A percentile compares a stretch with the other conserved stretches of the same genome.
Evolutionary conservation across 495 filamentous ascomycete species (phyloP).

Genomic region (Aspergillus nidulans): DNA sequence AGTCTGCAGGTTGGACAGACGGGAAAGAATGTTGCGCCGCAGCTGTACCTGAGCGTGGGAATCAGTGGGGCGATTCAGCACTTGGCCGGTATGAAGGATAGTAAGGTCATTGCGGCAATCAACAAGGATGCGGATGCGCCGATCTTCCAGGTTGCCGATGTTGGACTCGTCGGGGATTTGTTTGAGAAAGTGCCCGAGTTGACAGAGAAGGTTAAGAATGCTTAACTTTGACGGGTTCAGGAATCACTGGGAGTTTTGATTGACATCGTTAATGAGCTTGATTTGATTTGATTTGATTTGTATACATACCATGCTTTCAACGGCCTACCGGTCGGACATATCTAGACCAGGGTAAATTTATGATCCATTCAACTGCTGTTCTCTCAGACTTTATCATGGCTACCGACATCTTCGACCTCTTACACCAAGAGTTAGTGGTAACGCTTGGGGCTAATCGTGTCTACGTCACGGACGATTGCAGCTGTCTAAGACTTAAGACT

Average conservation of each 20-base stretch:
- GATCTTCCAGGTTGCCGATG: conserved; percentile 97
- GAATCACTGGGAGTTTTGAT: not conserved
- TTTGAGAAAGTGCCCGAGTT: conserved; percentile 94
- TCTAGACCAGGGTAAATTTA: no score
- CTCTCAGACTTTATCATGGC: no score
- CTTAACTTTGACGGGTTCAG: conserved; percentile 9
- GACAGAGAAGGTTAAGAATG: conserved; percentile 84
- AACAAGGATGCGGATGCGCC: conserved; percentile 97
- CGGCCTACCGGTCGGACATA: not conserved
- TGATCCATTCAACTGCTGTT: no score
- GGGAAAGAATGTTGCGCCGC: conserved; percentile 94
- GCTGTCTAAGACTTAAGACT: no score
- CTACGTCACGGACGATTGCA: no score
- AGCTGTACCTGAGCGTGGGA: conserved; percentile 91
- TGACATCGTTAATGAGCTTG: not conserved
- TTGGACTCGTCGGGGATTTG: conserved; percentile 89
- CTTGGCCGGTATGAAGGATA: conserved; percentile 99
- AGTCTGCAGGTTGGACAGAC: conserved; percentile 97
- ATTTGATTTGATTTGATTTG: not conserved
- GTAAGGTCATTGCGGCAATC: conserved; percentile 98
- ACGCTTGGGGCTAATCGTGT: no score
- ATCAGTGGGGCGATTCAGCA: conserved; percentile 98
- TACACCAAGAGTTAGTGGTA: no score
- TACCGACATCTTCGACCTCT: no score
- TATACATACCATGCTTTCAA: not conserved